Conservation (phyloP, 2,329 filamentous ascomycete genomes). For the Aspergillus ruber region DNA sequence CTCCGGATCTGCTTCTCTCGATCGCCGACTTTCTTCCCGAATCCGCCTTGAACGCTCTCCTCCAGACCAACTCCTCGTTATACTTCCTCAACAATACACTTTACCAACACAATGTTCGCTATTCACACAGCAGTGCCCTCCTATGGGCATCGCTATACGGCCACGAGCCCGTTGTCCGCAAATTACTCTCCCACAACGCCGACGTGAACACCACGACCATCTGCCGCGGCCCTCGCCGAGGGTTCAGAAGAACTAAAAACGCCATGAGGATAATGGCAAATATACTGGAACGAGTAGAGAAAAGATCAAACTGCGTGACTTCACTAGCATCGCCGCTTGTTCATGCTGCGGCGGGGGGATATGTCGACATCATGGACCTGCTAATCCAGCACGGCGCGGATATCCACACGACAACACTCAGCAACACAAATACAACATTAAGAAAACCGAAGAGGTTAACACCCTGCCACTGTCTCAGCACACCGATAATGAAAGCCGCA, state of each 20-base stretch:
- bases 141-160: slow-evolving; percentile 15
- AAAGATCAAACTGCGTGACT: background rate
- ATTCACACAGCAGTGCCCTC: slow-evolving; percentile 7
- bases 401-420: background rate
- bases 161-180: slow-evolving; percentile 4
- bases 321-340: background rate
- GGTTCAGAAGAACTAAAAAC: too few species aligned
- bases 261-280: too few species aligned
- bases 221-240: background rate
- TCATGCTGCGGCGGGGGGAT: background rate
- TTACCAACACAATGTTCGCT: slow-evolving; percentile 11
- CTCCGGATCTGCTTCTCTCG: background rate
- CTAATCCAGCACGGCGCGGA: background rate
- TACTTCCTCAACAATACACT: slow-evolving; percentile 12
- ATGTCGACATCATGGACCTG: background rate
- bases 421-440: too few species aligned
- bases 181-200: slow-evolving; percentile 10
- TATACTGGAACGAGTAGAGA: background rate
- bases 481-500: background rate
- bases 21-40: background rate
- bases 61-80: slow-evolving; percentile 7
- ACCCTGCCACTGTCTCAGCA: background rate
- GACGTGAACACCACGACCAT: slow-evolving; percentile 6
- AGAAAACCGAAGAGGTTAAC: too few species aligned
- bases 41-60: slow-evolving; percentile 10